Percentiles rank a stretch among this genome's conserved stretches.
These are phyloP conservation scores for Fusarium humuli DNA, from an alignment of 2,329 filamentous ascomycete species.

Conservation along the genomic window DNA sequence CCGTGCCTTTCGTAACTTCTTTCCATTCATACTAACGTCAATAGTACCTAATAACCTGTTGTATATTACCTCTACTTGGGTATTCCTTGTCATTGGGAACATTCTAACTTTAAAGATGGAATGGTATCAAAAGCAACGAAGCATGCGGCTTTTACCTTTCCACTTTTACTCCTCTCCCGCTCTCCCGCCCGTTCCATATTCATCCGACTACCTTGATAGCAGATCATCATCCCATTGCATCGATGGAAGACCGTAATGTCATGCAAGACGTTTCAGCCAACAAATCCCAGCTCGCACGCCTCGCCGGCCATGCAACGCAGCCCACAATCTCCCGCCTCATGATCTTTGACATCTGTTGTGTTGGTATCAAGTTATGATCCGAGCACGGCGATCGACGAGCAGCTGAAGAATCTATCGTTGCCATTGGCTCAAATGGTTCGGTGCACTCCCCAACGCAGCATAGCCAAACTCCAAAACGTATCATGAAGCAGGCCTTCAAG, in stretches of 20 bases:
- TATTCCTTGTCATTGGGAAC: conserved; percentile 7
- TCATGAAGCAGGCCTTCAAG: conserved; percentile 14
- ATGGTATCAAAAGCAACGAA: conserved; percentile 1
- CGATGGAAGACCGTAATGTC: neutral
- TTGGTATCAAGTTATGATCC: conserved; percentile 39
- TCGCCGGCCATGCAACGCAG: conserved; percentile 14
- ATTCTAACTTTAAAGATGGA: conserved; percentile 8
- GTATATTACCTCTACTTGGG: neutral
- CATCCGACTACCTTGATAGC: conserved; percentile 6
- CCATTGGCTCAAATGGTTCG: conserved; percentile 25
- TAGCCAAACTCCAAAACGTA: conserved; percentile 23
- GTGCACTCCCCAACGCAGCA: conserved; percentile 17
- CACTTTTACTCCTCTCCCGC: conserved; percentile 4
- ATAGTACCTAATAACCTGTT: neutral
- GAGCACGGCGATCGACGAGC: conserved; percentile 37
- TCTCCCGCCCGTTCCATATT: neutral
- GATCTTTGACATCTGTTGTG: conserved; percentile 32
- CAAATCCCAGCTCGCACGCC: conserved; percentile 9
- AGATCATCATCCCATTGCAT: conserved; percentile 11
- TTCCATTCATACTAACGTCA: neutral
- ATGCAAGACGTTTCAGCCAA: neutral
- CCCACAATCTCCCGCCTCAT: conserved; percentile 31
- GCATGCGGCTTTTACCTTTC: conserved; percentile 5
- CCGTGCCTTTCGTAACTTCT: neutral
- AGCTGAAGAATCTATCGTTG: neutral